Evolutionary conservation across 1,139 yeast species (phyloP).

Genomic region (Pichia kudriavzevii): DNA sequence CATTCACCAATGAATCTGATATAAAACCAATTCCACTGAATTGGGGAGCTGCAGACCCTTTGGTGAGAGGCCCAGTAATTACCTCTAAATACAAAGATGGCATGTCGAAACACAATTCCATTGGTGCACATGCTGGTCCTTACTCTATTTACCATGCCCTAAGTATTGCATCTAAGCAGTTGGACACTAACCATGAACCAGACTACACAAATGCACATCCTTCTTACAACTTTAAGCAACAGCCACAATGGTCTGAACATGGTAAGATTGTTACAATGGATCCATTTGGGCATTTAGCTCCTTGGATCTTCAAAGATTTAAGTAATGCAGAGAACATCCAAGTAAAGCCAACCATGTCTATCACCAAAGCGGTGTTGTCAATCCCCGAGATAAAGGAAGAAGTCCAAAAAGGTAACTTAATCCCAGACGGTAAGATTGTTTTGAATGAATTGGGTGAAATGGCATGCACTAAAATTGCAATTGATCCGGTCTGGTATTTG

Average conservation of each 20-base stretch:
- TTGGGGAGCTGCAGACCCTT: slow-evolving; percentile 45
- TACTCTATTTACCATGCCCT: slow-evolving; percentile 55
- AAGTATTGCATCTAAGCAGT: slow-evolving; percentile 49
- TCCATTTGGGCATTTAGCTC: slow-evolving; percentile 56
- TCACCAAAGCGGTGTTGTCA: slow-evolving; percentile 56
- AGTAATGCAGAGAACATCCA: slow-evolving; percentile 40
- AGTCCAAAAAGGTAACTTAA: slow-evolving; percentile 41
- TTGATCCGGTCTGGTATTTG: slow-evolving; percentile 59
- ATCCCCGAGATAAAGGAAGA: slow-evolving; percentile 48
- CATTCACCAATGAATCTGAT: slow-evolving; percentile 43
- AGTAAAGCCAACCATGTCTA: slow-evolving; percentile 52
- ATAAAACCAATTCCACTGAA: slow-evolving; percentile 39
- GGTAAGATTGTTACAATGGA: slow-evolving; percentile 55
- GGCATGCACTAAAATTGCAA: slow-evolving; percentile 53
- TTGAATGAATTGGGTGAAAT: slow-evolving; percentile 49
- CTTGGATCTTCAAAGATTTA: slow-evolving; percentile 42
- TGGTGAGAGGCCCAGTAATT: slow-evolving; percentile 48
- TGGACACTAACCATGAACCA: slow-evolving; percentile 44
- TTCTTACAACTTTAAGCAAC: slow-evolving; percentile 45
- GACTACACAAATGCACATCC: slow-evolving; percentile 57
- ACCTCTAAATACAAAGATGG: slow-evolving; percentile 47
- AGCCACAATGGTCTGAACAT: slow-evolving; percentile 44
- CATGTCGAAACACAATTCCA: slow-evolving; percentile 38
- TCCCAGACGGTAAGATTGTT: slow-evolving; percentile 51
- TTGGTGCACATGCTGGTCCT: slow-evolving; percentile 57